phyloP scores from a whole-genome alignment of 2,329 filamentous ascomycete genomes.

The Sarocladium strictum region DNA sequence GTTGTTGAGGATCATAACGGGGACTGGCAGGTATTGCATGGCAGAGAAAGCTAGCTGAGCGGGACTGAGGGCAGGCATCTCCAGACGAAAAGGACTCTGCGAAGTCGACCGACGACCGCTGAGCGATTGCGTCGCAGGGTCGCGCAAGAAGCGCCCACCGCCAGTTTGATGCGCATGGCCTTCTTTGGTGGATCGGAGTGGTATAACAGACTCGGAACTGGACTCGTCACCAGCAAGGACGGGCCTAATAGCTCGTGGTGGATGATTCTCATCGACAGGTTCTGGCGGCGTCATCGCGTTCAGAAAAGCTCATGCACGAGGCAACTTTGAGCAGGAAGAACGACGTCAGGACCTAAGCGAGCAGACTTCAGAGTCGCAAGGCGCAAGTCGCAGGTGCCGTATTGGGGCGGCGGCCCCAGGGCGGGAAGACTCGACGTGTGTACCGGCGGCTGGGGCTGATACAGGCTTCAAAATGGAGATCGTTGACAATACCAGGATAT shows the following conservation, averaged over 20 bases:
- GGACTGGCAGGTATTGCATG: conserved; percentile 69
- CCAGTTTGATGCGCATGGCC: neutral
- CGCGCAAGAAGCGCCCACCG: conserved; percentile 29
- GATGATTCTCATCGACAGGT: conserved; percentile 3
- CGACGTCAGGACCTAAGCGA: neutral
- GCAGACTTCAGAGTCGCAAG: neutral
- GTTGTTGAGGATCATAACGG: conserved; percentile 61
- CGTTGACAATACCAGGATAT: neutral
- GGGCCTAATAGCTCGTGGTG: conserved; percentile 7
- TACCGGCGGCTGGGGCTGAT: neutral
- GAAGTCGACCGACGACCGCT: conserved; percentile 24
- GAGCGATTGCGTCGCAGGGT: conserved; percentile 11
- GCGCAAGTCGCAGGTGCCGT: neutral
- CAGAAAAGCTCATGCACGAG: neutral
- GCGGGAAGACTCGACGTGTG: neutral
- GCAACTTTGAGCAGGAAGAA: neutral
- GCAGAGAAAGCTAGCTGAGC: conserved; percentile 59
- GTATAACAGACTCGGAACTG: neutral
- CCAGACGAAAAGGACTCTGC: conserved; percentile 31
- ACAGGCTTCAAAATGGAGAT: neutral
- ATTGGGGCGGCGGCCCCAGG: neutral
- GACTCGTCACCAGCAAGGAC: neutral
- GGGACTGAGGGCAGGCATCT: conserved; percentile 42
- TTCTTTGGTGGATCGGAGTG: neutral
- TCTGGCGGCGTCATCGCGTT: conserved; percentile 5